These are phyloP conservation scores for Lizonia empirigonia DNA, from an alignment of 2,329 filamentous ascomycete genomes.

Conservation along the genomic window DNA sequence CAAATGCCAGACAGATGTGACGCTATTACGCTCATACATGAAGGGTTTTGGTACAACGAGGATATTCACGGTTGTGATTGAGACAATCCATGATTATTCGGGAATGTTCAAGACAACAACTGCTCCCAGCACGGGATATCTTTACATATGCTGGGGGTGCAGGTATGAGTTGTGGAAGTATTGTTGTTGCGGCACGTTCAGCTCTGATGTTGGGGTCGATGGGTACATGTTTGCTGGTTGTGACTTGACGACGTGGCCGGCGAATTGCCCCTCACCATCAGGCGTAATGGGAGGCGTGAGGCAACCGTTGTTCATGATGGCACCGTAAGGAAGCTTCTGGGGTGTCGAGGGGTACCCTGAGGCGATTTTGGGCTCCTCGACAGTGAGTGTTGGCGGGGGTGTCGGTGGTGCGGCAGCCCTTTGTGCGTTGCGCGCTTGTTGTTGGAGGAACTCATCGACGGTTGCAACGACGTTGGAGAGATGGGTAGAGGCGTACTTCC, in stretches of 20 bases:
- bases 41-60: slow-evolving; percentile 47
- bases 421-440: slow-evolving; percentile 58
- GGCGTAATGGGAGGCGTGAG: slow-evolving; percentile 86
- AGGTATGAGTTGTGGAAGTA: slow-evolving; percentile 46
- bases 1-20: slow-evolving; percentile 46
- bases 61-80: slow-evolving; percentile 18
- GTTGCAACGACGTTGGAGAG: slow-evolving; percentile 68
- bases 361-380: slow-evolving; percentile 55
- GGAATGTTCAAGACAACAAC: slow-evolving; percentile 22
- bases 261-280: slow-evolving; percentile 57
- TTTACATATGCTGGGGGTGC: slow-evolving; percentile 45
- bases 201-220: slow-evolving; percentile 46
- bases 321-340: slow-evolving; percentile 72
- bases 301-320: slow-evolving; percentile 72
- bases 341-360: slow-evolving; percentile 71
- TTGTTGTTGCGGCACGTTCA: slow-evolving; percentile 42
- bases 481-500: slow-evolving; percentile 71
- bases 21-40: slow-evolving; percentile 50
- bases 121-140: slow-evolving; percentile 18
- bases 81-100: slow-evolving; percentile 23
- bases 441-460: slow-evolving; percentile 69
- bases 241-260: slow-evolving; percentile 39
- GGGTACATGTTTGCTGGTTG: slow-evolving; percentile 40
- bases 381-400: slow-evolving; percentile 63
- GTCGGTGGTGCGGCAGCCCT: slow-evolving; percentile 57